Conservation (phyloP, 106 monocot genomes). For the Dioscorea alata region DNA sequence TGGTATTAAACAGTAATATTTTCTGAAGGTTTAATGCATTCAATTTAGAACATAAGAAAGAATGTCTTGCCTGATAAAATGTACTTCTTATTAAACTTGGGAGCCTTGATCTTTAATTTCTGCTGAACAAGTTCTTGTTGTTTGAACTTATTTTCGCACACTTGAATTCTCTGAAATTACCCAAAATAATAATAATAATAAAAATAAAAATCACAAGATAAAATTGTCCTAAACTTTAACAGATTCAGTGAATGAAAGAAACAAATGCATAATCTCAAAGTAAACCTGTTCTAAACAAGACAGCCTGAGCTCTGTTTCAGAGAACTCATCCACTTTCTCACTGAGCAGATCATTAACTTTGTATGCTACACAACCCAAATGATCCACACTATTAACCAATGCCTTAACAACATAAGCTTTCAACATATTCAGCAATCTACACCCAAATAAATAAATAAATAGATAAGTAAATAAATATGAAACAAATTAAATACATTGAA, state of each 20-base stretch:
- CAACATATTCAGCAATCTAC: constrained; percentile 70
- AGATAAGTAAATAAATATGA: background rate
- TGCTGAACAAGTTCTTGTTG: constrained; percentile 66
- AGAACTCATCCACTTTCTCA: constrained; percentile 53
- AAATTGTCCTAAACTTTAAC: no score
- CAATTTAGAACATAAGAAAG: background rate
- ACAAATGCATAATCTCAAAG: background rate
- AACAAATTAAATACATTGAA: background rate
- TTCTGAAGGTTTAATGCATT: no score
- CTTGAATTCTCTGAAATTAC: constrained; percentile 51
- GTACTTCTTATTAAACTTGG: constrained; percentile 84
- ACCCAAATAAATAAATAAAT: background rate
- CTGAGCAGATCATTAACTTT: constrained; percentile 61
- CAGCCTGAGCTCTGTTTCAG: constrained; percentile 40
- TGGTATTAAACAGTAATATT: background rate
- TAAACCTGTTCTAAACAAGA: constrained; percentile 77
- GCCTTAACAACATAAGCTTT: constrained; percentile 90
- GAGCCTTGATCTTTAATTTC: constrained; percentile 43
- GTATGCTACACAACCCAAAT: constrained; percentile 74
- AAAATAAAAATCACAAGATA: background rate
- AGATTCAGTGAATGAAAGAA: no score
- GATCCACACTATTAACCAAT: constrained; percentile 82
- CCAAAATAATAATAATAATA: no score
- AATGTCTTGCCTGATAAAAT: constrained; percentile 46
- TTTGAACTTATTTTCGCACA: constrained; percentile 52